phyloP scores from a whole-genome alignment of 129 eudicot species.

The Arctium minus region DNA sequence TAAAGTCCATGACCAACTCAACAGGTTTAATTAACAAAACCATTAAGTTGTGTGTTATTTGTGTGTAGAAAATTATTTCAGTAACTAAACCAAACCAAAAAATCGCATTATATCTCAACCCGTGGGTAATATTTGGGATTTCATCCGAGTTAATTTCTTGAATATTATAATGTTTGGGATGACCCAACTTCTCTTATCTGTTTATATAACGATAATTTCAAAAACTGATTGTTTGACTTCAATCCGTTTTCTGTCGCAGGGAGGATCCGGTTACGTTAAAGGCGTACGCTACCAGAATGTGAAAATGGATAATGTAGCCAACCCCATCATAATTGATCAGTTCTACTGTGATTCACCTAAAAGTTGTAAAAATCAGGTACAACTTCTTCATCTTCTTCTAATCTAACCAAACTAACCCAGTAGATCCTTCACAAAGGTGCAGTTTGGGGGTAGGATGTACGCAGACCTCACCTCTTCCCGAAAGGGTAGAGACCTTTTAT shows the following conservation, averaged over 20 bases:
- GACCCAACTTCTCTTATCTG: neutral
- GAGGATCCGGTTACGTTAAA: conserved; percentile 95
- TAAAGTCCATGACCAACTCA: neutral
- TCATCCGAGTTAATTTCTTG: neutral
- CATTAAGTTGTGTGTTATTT: too few species aligned
- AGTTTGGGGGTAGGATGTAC: too few species aligned
- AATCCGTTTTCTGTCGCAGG: conserved; percentile 39
- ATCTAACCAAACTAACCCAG: neutral
- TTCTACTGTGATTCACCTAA: conserved; percentile 95
- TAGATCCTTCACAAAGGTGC: too few species aligned
- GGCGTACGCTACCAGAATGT: conserved; percentile 74
- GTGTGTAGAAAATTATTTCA: too few species aligned
- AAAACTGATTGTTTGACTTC: neutral
- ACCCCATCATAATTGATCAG: conserved; percentile 94
- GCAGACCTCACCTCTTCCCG: too few species aligned
- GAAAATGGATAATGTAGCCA: conserved; percentile 76
- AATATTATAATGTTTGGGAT: neutral
- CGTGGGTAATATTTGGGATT: too few species aligned
- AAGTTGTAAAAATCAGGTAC: conserved; percentile 78
- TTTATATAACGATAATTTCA: neutral
- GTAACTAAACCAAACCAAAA: neutral
- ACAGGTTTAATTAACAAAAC: too few species aligned
- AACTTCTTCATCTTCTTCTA: neutral
- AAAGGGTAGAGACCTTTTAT: neutral
- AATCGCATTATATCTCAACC: neutral